phyloP scores from a whole-genome alignment of 1,284 basidiomycete species.

The Apiotrichum gracile region DNA sequence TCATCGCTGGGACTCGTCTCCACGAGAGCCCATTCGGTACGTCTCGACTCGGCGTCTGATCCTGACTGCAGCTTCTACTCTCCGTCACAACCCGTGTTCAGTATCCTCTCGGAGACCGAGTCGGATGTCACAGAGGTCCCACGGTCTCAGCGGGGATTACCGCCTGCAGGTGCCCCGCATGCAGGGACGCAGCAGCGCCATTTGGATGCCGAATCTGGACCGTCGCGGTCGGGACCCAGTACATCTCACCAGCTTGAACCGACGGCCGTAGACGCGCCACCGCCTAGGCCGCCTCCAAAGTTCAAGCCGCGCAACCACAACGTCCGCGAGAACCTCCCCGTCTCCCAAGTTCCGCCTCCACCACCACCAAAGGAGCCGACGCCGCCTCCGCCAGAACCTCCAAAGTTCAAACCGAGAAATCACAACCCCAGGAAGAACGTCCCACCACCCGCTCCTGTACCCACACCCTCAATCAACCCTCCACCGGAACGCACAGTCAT shows the following conservation, averaged over 20 bases:
- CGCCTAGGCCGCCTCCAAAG: background rate
- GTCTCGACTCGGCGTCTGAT: background rate
- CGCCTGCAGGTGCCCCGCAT: too few species aligned
- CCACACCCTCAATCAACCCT: background rate
- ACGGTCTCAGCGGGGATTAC: background rate
- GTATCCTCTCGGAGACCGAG: background rate
- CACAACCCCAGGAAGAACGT: background rate
- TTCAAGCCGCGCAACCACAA: constrained; percentile 1
- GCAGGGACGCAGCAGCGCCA: background rate
- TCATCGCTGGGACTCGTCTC: background rate
- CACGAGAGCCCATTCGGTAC: background rate
- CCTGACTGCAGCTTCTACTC: background rate
- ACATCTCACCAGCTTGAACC: too few species aligned
- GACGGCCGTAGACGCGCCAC: background rate
- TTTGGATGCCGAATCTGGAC: background rate
- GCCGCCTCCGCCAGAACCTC: background rate
- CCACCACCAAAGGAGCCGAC: background rate
- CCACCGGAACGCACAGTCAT: background rate
- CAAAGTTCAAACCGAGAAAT: background rate
- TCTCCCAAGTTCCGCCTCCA: background rate
- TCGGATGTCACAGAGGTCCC: background rate
- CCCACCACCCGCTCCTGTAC: background rate
- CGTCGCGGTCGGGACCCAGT: background rate
- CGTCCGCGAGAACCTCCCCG: background rate
- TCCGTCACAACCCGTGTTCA: background rate